Percentiles rank a stretch among this genome's conserved stretches.
These are phyloP conservation scores for Xylaria palmicola DNA, from an alignment of 495 filamentous ascomycete genomes.

Conservation along the genomic window DNA sequence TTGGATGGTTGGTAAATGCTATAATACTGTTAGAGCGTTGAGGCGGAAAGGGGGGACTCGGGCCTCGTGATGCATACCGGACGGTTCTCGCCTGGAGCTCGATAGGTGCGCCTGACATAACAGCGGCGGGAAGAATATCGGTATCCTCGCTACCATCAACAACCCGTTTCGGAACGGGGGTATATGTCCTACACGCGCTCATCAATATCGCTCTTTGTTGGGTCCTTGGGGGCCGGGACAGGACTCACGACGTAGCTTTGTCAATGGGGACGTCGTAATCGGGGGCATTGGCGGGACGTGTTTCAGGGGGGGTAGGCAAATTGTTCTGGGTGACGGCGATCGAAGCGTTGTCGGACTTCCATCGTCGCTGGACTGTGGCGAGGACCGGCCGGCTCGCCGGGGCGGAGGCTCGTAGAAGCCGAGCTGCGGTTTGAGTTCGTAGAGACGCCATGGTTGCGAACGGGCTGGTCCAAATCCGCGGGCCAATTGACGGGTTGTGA, in stretches of 20 bases:
- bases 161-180: slow-evolving; percentile 80
- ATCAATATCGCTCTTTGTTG: not conserved
- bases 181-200: slow-evolving; percentile 64
- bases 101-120: slow-evolving; percentile 87
- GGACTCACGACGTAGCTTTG: slow-evolving; percentile 71
- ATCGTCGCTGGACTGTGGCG: slow-evolving; percentile 44
- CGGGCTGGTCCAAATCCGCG: not conserved
- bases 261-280: slow-evolving; percentile 78
- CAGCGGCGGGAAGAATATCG: slow-evolving; percentile 70
- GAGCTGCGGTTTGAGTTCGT: slow-evolving; percentile 41
- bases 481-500: slow-evolving; percentile 14
- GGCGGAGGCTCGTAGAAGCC: slow-evolving; percentile 44
- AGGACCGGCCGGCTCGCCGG: slow-evolving; percentile 35
- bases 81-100: slow-evolving; percentile 92
- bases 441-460: slow-evolving; percentile 36
- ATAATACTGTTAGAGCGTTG: slow-evolving; percentile 18
- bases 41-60: not conserved
- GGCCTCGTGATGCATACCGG: slow-evolving; percentile 55
- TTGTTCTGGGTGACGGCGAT: slow-evolving; percentile 27
- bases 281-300: slow-evolving; percentile 60
- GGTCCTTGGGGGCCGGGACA: not conserved
- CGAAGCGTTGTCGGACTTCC: slow-evolving; percentile 39
- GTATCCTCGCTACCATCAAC: slow-evolving; percentile 89
- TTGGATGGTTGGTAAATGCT: slow-evolving; percentile 91
- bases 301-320: slow-evolving; percentile 28